Conservation (phyloP, 2,329 filamentous ascomycete genomes). For the Monilinia fructigena region DNA sequence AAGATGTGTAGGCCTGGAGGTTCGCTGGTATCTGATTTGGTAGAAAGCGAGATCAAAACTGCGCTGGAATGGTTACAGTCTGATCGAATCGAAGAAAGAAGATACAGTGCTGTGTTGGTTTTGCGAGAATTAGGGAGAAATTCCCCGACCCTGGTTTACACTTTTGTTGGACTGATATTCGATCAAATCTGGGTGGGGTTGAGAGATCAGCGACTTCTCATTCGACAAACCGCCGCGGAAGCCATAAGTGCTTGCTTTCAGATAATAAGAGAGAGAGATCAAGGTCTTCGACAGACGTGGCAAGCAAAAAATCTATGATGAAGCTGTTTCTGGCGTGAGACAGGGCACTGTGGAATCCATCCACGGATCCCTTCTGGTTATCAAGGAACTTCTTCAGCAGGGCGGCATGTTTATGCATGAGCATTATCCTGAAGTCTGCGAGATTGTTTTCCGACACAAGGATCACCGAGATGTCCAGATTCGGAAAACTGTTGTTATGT, state of each 20-base stretch:
- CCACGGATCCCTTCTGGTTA: constrained; percentile 88
- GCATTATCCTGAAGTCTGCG: constrained; percentile 86
- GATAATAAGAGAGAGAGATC: constrained; percentile 91
- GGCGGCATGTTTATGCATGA: constrained; percentile 99
- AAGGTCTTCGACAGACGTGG: constrained; percentile 81
- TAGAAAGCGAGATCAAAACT: constrained; percentile 95
- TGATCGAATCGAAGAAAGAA: constrained; percentile 86
- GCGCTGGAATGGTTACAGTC: constrained; percentile 96
- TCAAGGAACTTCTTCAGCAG: constrained; percentile 89
- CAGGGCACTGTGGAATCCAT: constrained; percentile 81
- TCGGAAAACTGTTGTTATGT: constrained; percentile 81
- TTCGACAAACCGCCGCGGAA: constrained; percentile 87
- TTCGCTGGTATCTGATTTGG: constrained; percentile 88
- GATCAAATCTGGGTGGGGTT: constrained; percentile 95
- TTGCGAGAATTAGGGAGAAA: constrained; percentile 88
- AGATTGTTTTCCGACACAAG: constrained; percentile 88
- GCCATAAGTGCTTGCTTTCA: constrained; percentile 93
- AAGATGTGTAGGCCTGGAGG: constrained; percentile 90
- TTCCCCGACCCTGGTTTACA: constrained; percentile 92
- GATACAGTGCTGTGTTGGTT: constrained; percentile 89
- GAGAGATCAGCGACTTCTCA: constrained; percentile 84
- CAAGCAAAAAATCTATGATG: constrained; percentile 89
- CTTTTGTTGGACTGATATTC: constrained; percentile 91
- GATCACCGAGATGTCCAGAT: constrained; percentile 89
- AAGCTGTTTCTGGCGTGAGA: constrained; percentile 76